Conservation (phyloP, 331 rosid species). For the Quercus phellos region DNA sequence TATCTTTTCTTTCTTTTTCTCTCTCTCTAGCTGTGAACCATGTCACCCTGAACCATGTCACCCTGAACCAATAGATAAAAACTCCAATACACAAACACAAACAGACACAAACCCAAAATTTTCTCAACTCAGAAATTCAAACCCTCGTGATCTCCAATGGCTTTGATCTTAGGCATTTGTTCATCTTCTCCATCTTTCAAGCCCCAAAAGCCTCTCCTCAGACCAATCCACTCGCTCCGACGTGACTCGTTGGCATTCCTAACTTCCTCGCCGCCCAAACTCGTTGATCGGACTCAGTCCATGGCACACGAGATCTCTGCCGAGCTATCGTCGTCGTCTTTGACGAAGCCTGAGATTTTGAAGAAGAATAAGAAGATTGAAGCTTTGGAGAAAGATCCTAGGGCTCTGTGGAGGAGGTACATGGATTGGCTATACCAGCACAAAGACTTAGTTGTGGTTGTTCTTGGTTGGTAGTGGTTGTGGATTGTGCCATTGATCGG, state of each 20-base stretch:
- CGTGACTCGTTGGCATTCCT: slow-evolving; percentile 33
- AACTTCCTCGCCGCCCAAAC: background rate
- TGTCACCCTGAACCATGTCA: no score
- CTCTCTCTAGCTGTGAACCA: no score
- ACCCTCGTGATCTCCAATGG: slow-evolving; percentile 32
- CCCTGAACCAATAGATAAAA: no score
- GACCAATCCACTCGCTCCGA: slow-evolving; percentile 11
- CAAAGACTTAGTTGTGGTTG: slow-evolving; percentile 62
- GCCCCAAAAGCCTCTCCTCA: slow-evolving; percentile 23
- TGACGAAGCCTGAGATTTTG: no score
- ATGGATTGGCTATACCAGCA: slow-evolving; percentile 88
- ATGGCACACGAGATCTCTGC: slow-evolving; percentile 61
- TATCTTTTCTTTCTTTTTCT: no score
- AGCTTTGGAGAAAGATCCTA: slow-evolving; percentile 63
- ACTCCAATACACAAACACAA: no score
- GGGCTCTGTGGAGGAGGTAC: slow-evolving; percentile 65
- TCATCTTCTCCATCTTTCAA: slow-evolving; percentile 61
- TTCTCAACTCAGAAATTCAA: no score
- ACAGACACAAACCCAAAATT: no score
- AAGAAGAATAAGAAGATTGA: slow-evolving; percentile 12
- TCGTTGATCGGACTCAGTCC: slow-evolving; percentile 30
- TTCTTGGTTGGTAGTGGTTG: no score
- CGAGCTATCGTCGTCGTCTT: slow-evolving; percentile 4
- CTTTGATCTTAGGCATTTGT: slow-evolving; percentile 67
- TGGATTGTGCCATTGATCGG: no score